These are phyloP conservation scores for Eimeria nieschulzi DNA, from an alignment of 169 alveolate genomes.

Conservation along the genomic window DNA sequence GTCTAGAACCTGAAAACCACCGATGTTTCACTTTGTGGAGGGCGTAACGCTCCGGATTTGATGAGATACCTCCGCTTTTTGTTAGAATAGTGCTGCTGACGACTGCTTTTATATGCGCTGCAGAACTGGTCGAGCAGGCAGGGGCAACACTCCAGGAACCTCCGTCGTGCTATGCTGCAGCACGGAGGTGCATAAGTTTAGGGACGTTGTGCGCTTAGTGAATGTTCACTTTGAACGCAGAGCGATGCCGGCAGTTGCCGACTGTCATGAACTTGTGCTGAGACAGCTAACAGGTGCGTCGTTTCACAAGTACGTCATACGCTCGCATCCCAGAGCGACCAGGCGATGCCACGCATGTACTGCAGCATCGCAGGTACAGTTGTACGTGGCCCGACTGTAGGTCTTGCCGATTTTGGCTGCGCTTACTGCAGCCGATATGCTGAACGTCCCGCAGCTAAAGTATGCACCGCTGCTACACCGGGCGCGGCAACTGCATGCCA, in stretches of 20 bases:
- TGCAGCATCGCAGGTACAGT: no score
- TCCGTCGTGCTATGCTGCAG: constrained; percentile 56
- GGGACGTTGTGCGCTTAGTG: constrained; percentile 45
- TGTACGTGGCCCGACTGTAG: no score
- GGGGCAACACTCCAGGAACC: constrained; percentile 38
- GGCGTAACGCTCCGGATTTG: no score
- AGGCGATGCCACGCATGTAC: no score
- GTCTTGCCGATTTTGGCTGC: not conserved
- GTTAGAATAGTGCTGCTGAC: no score
- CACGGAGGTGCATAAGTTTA: constrained; percentile 25
- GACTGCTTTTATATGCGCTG: not conserved
- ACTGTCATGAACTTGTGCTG: constrained; percentile 52
- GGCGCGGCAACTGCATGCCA: constrained; percentile 48
- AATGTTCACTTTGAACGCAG: constrained; percentile 34
- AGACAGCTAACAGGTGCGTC: constrained; percentile 44
- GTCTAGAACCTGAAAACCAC: no score
- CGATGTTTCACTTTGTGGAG: no score
- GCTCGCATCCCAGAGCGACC: no score
- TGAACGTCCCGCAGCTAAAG: constrained; percentile 29
- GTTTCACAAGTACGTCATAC: not conserved
- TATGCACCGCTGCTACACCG: constrained; percentile 31
- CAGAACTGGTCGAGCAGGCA: constrained; percentile 68
- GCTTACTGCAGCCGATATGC: constrained; percentile 39
- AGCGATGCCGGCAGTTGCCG: constrained; percentile 50
- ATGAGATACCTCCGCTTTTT: no score